Conservation (phyloP, 768 basidiomycete genomes). For the Leccinum longicurvipes region DNA sequence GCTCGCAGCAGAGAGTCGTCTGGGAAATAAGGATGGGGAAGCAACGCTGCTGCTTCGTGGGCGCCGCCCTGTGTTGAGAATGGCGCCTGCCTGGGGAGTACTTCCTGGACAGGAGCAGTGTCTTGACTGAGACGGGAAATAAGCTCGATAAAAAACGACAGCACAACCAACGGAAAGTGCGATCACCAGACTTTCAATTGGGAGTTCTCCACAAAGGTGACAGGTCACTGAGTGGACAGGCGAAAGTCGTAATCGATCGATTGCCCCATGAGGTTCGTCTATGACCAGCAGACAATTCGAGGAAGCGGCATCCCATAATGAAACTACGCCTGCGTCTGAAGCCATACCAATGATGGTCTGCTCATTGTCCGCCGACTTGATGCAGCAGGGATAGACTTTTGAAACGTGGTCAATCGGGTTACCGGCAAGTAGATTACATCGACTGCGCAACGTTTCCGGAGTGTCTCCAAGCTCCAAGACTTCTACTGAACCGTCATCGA, state of each 20-base stretch:
- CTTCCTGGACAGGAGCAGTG: constrained; percentile 65
- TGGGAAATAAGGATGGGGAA: constrained; percentile 44
- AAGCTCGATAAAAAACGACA: constrained; percentile 64
- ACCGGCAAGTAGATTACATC: constrained; percentile 56
- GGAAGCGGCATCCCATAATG: constrained; percentile 72
- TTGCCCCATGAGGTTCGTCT: constrained; percentile 54
- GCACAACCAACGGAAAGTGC: constrained; percentile 63
- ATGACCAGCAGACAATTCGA: constrained; percentile 61
- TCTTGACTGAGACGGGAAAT: constrained; percentile 52
- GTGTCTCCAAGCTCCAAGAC: constrained; percentile 49
- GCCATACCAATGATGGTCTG: constrained; percentile 58
- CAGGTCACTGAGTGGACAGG: constrained; percentile 57
- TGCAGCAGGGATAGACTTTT: constrained; percentile 49
- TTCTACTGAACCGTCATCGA: constrained; percentile 67
- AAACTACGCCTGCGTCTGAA: constrained; percentile 64
- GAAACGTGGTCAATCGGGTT: constrained; percentile 52
- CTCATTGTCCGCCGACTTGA: constrained; percentile 47
- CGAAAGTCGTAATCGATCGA: constrained; percentile 60
- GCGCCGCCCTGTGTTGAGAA: constrained; percentile 47
- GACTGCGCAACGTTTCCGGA: constrained; percentile 40
- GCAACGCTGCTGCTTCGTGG: constrained; percentile 64
- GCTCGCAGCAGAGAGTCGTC: constrained; percentile 44
- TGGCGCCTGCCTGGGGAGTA: constrained; percentile 42
- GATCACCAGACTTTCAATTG: constrained; percentile 61
- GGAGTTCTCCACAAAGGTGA: constrained; percentile 64